These are phyloP conservation scores for Xylaria sp. DNA, from an alignment of 2,329 filamentous ascomycete genomes.

Conservation along the genomic window DNA sequence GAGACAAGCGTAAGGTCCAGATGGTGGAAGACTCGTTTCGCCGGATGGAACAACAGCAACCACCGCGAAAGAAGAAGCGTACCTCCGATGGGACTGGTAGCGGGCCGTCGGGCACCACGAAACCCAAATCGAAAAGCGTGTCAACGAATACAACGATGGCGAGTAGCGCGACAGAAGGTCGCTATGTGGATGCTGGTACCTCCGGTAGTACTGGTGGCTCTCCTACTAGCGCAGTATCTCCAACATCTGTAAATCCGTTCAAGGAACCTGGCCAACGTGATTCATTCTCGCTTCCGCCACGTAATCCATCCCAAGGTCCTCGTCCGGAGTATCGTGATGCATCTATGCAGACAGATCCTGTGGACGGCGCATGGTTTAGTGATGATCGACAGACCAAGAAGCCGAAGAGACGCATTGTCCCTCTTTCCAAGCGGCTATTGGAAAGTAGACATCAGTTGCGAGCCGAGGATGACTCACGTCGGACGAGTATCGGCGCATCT, in stretches of 20 bases:
- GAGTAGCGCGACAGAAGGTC: constrained; percentile 52
- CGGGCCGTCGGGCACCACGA: constrained; percentile 44
- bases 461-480: constrained; percentile 53
- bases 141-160: constrained; percentile 34
- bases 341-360: constrained; percentile 64
- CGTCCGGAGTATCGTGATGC: constrained; percentile 61
- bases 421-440: constrained; percentile 63
- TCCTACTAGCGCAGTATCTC: constrained; percentile 56
- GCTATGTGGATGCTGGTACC: constrained; percentile 64
- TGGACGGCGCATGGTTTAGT: constrained; percentile 64
- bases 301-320: constrained; percentile 53
- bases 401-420: constrained; percentile 61
- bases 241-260: constrained; percentile 46
- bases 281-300: constrained; percentile 48
- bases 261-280: constrained; percentile 47
- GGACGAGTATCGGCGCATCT: constrained; percentile 44
- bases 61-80: constrained; percentile 70
- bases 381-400: constrained; percentile 50
- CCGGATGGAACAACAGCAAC: constrained; percentile 68
- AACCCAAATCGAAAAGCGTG: constrained; percentile 51
- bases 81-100: constrained; percentile 62
- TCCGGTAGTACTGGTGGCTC: constrained; percentile 65
- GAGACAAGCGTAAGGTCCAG: constrained; percentile 73
- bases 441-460: constrained; percentile 58
- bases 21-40: constrained; percentile 73